phyloP scores from a whole-genome alignment of 495 filamentous ascomycete genomes.

The Sporormia fimetaria region DNA sequence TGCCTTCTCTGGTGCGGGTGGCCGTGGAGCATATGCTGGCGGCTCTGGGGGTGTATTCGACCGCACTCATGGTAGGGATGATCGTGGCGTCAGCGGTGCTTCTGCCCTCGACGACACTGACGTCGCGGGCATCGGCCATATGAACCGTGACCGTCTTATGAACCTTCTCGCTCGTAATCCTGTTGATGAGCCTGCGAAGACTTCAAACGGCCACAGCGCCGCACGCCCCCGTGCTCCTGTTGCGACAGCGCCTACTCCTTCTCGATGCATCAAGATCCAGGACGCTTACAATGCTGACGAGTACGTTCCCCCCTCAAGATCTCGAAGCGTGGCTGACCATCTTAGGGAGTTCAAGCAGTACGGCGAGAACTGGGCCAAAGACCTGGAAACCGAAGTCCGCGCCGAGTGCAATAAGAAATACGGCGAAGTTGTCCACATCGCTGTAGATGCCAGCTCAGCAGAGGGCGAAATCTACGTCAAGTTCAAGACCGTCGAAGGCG shows the following conservation, averaged over 20 bases:
- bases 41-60: conserved; percentile 70
- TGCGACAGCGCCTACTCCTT: conserved; percentile 61
- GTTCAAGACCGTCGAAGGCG: conserved; percentile 87
- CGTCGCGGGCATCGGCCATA: conserved; percentile 95
- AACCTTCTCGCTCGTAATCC: conserved; percentile 83
- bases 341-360: conserved; percentile 41
- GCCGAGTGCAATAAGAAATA: conserved; percentile 91
- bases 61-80: conserved; percentile 81
- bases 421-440: conserved; percentile 95
- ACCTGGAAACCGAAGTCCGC: conserved; percentile 87
- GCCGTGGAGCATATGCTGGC: conserved; percentile 75
- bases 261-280: conserved; percentile 87
- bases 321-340: conserved; percentile 35
- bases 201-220: conserved; percentile 54
- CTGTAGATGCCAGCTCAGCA: conserved; percentile 74
- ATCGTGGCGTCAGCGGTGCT: conserved; percentile 79
- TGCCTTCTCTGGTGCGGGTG: conserved; percentile 82
- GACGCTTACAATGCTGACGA: conserved; percentile 90
- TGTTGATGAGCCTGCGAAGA: conserved; percentile 58
- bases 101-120: conserved; percentile 97
- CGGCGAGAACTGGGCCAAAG: conserved; percentile 81
- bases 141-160: conserved; percentile 95
- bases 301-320: conserved; percentile 46
- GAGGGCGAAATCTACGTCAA: conserved; percentile 97
- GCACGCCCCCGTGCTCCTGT: conserved; percentile 69